A percentile compares a stretch with the other conserved stretches of the same genome.
These are phyloP conservation scores for Botrytis porri DNA, from an alignment of 2,329 filamentous ascomycete genomes.

Conservation along the genomic window DNA sequence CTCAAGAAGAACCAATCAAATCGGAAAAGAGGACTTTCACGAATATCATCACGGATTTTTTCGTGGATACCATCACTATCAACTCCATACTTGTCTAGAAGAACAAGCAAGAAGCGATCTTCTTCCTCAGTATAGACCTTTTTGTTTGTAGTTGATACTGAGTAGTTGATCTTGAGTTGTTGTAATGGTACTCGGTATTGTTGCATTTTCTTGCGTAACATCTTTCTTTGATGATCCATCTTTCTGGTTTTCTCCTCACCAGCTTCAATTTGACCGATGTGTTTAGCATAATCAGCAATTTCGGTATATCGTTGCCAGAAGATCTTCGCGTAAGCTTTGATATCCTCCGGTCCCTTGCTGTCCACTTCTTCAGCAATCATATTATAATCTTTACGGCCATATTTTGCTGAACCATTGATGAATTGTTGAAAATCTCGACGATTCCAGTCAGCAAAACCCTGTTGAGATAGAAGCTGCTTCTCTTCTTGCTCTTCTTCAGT, in stretches of 20 bases:
- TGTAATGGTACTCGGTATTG: constrained; percentile 97
- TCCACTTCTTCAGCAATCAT: constrained; percentile 87
- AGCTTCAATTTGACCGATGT: constrained; percentile 84
- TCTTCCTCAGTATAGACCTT: constrained; percentile 99
- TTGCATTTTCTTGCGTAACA: constrained; percentile 91
- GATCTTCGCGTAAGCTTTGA: constrained; percentile 87
- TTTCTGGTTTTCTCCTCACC: constrained; percentile 88
- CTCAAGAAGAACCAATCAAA: constrained; percentile 99
- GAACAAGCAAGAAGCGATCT: constrained; percentile 89
- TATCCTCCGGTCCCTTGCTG: constrained; percentile 79
- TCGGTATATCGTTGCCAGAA: constrained; percentile 97
- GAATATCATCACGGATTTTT: constrained; percentile 93
- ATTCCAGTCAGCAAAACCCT: constrained; percentile 95
- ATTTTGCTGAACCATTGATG: constrained; percentile 90
- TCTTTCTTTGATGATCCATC: constrained; percentile 87
- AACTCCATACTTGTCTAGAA: constrained; percentile 87
- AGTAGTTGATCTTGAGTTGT: constrained; percentile 98
- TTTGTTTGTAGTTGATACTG: constrained; percentile 98
- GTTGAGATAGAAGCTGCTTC: constrained; percentile 75
- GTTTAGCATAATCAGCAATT: constrained; percentile 84
- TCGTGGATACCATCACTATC: constrained; percentile 91
- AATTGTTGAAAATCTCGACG: constrained; percentile 98
- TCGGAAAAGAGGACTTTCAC: constrained; percentile 88
- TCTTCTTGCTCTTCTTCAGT: constrained; percentile 87
- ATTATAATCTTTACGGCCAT: constrained; percentile 81